Conservation (phyloP, 257 asterid species). For the Rhazya stricta region DNA sequence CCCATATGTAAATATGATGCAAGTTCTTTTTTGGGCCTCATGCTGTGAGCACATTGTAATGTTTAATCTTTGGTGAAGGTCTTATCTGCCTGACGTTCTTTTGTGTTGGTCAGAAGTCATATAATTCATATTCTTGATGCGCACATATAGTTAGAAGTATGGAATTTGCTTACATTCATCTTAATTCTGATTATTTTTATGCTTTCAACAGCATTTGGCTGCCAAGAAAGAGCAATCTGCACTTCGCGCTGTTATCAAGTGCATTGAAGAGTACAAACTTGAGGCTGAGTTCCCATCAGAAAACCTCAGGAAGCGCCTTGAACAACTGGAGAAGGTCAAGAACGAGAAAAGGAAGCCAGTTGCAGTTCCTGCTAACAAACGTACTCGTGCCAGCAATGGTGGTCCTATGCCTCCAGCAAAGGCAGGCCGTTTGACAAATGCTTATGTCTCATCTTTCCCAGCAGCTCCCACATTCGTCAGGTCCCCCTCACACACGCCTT, state of each 20-base stretch:
- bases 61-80: background rate
- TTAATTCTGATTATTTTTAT: background rate
- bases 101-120: background rate
- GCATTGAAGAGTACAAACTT: conserved; percentile 96
- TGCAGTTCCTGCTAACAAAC: conserved; percentile 76
- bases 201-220: conserved; percentile 68
- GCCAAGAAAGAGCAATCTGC: conserved; percentile 98
- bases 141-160: background rate
- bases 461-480: conserved; percentile 68
- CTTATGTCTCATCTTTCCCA: conserved; percentile 96
- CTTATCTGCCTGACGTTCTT: background rate
- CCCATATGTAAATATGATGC: background rate
- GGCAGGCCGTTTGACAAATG: conserved; percentile 98
- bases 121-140: background rate
- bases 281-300: conserved; percentile 83
- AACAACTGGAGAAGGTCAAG: conserved; percentile 74
- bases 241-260: conserved; percentile 81
- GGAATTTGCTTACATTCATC: background rate
- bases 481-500: conserved; percentile 84
- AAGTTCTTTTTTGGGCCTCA: background rate
- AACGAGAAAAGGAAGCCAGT: conserved; percentile 78
- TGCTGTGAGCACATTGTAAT: background rate
- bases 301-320: conserved; percentile 81
- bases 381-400: conserved; percentile 86
- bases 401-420: conserved; percentile 99